These are phyloP conservation scores for Dimocarpus longan DNA, from an alignment of 345 rosid genomes.

Conservation along the genomic window DNA sequence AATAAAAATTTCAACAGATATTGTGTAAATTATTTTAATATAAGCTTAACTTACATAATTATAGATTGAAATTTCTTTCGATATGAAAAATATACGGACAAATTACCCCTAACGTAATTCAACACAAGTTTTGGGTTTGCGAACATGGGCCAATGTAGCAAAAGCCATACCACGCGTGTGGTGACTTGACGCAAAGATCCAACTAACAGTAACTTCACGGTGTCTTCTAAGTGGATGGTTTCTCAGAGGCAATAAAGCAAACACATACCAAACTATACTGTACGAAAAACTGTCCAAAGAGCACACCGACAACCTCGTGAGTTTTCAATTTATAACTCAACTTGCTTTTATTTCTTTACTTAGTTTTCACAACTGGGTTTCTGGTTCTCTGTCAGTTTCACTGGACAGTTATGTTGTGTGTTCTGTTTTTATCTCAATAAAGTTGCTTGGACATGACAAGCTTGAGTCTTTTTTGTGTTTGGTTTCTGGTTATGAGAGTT, in stretches of 20 bases:
- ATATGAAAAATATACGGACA: no score
- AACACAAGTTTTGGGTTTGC: neutral
- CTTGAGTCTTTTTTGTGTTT: neutral
- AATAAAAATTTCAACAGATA: no score
- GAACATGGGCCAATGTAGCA: neutral
- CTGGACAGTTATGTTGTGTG: neutral
- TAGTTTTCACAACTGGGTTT: neutral
- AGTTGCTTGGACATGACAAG: neutral
- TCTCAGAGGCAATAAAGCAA: conserved; percentile 15
- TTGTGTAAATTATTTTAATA: no score
- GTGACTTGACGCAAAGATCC: neutral
- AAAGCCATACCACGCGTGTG: neutral
- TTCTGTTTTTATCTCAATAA: neutral
- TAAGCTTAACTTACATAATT: no score
- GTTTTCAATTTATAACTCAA: neutral
- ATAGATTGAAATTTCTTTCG: no score
- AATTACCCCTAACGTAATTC: no score
- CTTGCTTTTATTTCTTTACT: neutral
- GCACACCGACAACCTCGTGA: neutral
- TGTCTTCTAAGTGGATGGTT: neutral
- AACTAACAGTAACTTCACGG: neutral
- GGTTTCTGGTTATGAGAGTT: conserved; percentile 1
- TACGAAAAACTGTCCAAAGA: neutral
- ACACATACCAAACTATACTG: neutral
- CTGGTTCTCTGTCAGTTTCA: neutral